Conservation (phyloP, 2,329 filamentous ascomycete species). For the Xylariomycetidae sp. region DNA sequence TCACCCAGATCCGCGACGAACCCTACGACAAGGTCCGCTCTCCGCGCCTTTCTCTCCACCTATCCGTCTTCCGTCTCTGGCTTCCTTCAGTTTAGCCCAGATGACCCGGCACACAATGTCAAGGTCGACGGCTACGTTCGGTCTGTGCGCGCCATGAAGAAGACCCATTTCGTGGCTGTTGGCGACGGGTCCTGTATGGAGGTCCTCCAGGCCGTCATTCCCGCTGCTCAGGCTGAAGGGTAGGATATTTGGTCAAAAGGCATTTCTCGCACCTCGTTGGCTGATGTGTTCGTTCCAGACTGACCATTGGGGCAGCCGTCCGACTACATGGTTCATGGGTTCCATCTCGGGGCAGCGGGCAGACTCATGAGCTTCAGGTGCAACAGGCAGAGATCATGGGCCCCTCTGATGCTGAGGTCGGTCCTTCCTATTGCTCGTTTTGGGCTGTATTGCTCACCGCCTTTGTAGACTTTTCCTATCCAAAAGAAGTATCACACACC, state of each 20-base stretch:
- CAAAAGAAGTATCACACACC: conserved; percentile 94
- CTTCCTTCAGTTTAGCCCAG: conserved; percentile 47
- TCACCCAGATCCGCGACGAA: no score
- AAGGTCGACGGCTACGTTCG: conserved; percentile 73
- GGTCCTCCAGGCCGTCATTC: conserved; percentile 74
- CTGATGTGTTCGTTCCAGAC: conserved; percentile 42
- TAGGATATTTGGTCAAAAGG: no score
- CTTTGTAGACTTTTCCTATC: conserved; percentile 71
- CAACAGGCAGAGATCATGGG: conserved; percentile 65
- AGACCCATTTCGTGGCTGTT: conserved; percentile 73
- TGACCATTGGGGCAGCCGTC: conserved; percentile 77
- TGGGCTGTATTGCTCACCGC: conserved; percentile 14
- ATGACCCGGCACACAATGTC: conserved; percentile 39
- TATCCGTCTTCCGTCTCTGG: conserved; percentile 44
- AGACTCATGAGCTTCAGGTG: conserved; percentile 77
- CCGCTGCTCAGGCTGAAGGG: conserved; percentile 65
- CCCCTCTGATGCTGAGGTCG: conserved; percentile 70
- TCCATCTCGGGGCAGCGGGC: conserved; percentile 59
- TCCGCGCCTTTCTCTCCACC: conserved; percentile 22
- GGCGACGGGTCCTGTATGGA: conserved; percentile 80
- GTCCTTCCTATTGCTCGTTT: conserved; percentile 24
- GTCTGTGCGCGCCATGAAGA: conserved; percentile 82
- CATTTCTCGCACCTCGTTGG: conserved; percentile 14
- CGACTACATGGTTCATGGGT: conserved; percentile 73
- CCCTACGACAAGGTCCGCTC: no score